A percentile compares a stretch with the other conserved stretches of the same genome.
These are phyloP conservation scores for Pilatotrama ljubarskyi DNA, from an alignment of 768 basidiomycete species.

Conservation along the genomic window DNA sequence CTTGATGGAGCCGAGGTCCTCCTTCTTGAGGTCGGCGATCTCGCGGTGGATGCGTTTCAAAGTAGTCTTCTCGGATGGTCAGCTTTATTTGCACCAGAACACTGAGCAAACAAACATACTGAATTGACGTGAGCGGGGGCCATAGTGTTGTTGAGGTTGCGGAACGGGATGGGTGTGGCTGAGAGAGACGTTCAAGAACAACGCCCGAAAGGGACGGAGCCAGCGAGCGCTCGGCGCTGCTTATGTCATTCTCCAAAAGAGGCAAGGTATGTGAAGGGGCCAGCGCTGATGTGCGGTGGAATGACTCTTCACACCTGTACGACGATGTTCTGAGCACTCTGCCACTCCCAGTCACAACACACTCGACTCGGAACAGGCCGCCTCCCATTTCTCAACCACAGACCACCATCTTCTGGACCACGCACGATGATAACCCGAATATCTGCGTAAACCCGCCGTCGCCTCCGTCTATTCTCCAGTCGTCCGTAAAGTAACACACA, in stretches of 20 bases:
- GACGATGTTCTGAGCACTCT: neutral
- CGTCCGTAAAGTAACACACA: constrained; percentile 16
- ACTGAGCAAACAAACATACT: neutral
- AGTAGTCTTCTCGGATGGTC: constrained; percentile 47
- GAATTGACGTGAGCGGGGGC: constrained; percentile 17
- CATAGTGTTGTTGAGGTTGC: constrained; percentile 13
- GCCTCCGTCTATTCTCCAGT: constrained; percentile 11
- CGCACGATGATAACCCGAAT: constrained; percentile 59
- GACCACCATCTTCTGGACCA: neutral
- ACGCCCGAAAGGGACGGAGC: neutral
- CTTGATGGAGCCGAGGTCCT: constrained; percentile 74
- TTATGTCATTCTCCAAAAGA: neutral
- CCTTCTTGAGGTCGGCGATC: constrained; percentile 77
- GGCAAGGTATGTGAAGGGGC: neutral
- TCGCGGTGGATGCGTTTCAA: constrained; percentile 84
- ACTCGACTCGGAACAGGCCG: neutral
- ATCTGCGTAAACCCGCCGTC: constrained; percentile 33
- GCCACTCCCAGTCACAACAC: neutral
- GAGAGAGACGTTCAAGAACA: neutral
- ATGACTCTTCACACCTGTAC: neutral
- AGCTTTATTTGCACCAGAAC: neutral
- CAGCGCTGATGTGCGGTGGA: too few species aligned
- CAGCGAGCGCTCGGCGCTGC: neutral
- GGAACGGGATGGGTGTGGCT: neutral
- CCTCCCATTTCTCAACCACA: neutral